These are phyloP conservation scores for Hypoxylon sp. DNA, from an alignment of 2,329 filamentous ascomycete species.

Conservation along the genomic window DNA sequence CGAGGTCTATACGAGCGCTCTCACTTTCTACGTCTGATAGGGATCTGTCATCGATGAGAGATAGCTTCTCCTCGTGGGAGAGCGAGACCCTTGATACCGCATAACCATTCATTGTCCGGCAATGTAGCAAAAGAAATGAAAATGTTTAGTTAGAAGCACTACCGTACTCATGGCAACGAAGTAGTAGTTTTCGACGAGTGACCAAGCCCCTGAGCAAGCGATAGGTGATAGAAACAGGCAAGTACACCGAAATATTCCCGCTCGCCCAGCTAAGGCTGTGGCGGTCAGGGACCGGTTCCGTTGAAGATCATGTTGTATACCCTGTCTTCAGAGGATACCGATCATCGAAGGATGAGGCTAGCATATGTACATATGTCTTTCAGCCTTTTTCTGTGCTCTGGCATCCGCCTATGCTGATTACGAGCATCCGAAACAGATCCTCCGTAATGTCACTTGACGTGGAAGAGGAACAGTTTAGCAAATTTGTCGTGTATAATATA, in stretches of 20 bases:
- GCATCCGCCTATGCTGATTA: constrained; percentile 21
- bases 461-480: constrained; percentile 16
- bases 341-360: constrained; percentile 39
- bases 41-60: constrained; percentile 62
- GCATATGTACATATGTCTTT: constrained; percentile 33
- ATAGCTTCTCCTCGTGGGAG: constrained; percentile 62
- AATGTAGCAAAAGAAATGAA: constrained; percentile 45
- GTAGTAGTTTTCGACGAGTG: constrained; percentile 33
- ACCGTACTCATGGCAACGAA: constrained; percentile 26
- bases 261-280: constrained; percentile 31
- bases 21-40: constrained; percentile 63
- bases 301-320: constrained; percentile 42
- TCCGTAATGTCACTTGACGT: constrained; percentile 33
- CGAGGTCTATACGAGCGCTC: constrained; percentile 57
- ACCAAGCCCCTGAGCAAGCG: constrained; percentile 31
- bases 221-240: constrained; percentile 19
- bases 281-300: constrained; percentile 36
- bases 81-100: constrained; percentile 55
- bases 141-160: constrained; percentile 22
- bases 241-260: constrained; percentile 24
- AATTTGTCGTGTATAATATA: constrained; percentile 24
- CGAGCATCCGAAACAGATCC: constrained; percentile 41
- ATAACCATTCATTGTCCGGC: constrained; percentile 61
- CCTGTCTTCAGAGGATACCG: constrained; percentile 36
- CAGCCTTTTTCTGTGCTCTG: constrained; percentile 16